These are phyloP conservation scores for Fraxinus paxiana DNA, from an alignment of 305 asterid genomes.

Conservation along the genomic window DNA sequence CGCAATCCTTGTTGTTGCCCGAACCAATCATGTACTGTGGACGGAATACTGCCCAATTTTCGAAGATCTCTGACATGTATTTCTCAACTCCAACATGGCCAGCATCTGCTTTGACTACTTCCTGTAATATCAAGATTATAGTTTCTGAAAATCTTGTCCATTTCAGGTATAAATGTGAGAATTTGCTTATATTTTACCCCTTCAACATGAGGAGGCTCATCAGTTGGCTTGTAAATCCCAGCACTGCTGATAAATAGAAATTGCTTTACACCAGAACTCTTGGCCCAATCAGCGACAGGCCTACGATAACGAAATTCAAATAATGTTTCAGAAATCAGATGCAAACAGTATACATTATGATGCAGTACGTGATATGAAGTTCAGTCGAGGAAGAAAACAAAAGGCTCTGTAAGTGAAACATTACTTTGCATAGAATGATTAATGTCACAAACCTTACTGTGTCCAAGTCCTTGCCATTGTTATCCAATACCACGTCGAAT, in stretches of 20 bases:
- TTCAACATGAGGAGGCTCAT: constrained; percentile 93
- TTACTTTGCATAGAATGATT: background rate
- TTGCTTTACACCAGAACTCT: constrained; percentile 68
- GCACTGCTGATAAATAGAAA: constrained; percentile 91
- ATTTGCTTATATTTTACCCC: constrained; percentile 50
- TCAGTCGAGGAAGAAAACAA: background rate
- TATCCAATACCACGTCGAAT: constrained; percentile 84
- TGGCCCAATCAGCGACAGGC: constrained; percentile 95
- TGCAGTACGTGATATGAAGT: background rate
- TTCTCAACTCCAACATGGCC: constrained; percentile 90
- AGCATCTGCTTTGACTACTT: constrained; percentile 76
- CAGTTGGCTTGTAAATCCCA: constrained; percentile 85
- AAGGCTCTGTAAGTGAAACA: background rate
- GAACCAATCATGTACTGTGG: constrained; percentile 98
- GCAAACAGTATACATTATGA: background rate
- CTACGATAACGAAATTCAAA: constrained; percentile 32
- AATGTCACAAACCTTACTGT: constrained; percentile 52
- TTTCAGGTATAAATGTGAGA: constrained; percentile 1
- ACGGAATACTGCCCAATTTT: constrained; percentile 73
- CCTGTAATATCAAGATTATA: constrained; percentile 45
- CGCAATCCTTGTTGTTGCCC: constrained; percentile 95
- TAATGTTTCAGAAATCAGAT: background rate
- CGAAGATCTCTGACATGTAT: constrained; percentile 62
- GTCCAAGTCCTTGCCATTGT: constrained; percentile 94
- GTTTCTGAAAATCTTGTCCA: background rate